Conservation (phyloP, 305 asterid species). For the Fraxinus ornus region DNA sequence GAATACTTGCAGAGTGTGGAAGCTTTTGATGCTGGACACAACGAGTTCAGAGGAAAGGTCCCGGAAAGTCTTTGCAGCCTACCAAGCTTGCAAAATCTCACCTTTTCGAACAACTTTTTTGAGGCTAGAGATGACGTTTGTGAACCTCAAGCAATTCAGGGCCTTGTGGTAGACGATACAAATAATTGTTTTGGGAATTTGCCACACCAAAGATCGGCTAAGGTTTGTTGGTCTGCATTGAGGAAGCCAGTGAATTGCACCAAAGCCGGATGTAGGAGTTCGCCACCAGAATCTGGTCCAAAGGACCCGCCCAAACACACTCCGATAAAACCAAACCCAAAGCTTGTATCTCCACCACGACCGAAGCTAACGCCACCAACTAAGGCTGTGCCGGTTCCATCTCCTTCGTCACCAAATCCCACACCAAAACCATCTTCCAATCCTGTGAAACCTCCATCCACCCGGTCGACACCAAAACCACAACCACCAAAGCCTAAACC, state of each 20-base stretch:
- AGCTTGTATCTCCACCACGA: background rate
- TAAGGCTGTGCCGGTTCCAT: background rate
- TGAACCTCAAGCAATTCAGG: slow-evolving; percentile 19
- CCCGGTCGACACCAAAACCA: background rate
- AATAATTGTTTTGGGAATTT: slow-evolving; percentile 44
- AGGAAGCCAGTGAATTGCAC: slow-evolving; percentile 51
- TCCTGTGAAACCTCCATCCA: background rate
- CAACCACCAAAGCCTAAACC: slow-evolving; percentile 12
- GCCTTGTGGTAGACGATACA: slow-evolving; percentile 32
- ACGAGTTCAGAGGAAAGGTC: slow-evolving; percentile 47
- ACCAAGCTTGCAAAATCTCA: slow-evolving; percentile 49
- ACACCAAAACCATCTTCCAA: background rate
- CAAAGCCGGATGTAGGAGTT: slow-evolving; percentile 31
- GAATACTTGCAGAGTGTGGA: slow-evolving; percentile 51
- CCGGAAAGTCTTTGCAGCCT: slow-evolving; percentile 46
- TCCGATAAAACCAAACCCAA: slow-evolving; percentile 16
- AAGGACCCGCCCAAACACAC: slow-evolving; percentile 2
- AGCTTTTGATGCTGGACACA: slow-evolving; percentile 37
- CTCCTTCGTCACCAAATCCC: background rate
- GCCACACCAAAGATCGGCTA: slow-evolving; percentile 36
- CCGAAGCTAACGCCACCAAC: slow-evolving; percentile 10
- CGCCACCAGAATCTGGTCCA: slow-evolving; percentile 25
- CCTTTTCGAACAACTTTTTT: slow-evolving; percentile 45
- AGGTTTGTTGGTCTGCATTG: slow-evolving; percentile 37
- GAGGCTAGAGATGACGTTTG: slow-evolving; percentile 48